phyloP scores from a whole-genome alignment of 768 basidiomycete species.

The Lentinula guzmanii region DNA sequence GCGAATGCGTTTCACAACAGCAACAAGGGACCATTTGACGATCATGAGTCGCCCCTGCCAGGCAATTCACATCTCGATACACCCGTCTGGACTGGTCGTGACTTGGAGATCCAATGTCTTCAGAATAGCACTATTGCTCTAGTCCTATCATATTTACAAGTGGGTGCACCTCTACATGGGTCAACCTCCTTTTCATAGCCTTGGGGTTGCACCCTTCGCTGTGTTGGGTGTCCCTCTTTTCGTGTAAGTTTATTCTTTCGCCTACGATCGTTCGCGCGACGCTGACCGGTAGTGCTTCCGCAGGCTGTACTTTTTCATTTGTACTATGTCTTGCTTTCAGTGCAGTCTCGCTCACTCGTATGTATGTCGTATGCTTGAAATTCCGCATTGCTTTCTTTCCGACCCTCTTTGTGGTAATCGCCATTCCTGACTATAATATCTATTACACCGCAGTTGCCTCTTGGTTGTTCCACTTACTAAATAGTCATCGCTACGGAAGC shows the following conservation, averaged over 20 bases:
- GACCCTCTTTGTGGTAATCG: not conserved
- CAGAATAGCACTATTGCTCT: conserved; percentile 86
- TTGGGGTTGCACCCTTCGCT: conserved; percentile 9
- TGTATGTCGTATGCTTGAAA: not conserved
- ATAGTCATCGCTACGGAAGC: not conserved
- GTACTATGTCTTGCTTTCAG: not conserved
- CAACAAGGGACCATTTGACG: conserved; percentile 9
- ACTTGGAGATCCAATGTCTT: conserved; percentile 76
- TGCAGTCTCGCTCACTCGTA: not conserved
- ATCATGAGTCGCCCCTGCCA: conserved; percentile 19
- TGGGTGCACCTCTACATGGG: conserved; percentile 36
- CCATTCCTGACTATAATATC: not conserved
- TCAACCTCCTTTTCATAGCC: conserved; percentile 15
- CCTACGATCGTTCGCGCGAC: not conserved
- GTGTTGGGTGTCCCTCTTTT: conserved; percentile 1
- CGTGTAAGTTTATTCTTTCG: not conserved
- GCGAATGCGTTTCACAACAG: conserved; percentile 7
- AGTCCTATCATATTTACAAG: conserved; percentile 61
- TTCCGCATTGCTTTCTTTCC: not conserved
- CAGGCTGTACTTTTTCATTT: not conserved
- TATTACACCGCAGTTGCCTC: not conserved
- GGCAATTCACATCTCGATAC: conserved; percentile 32
- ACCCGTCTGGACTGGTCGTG: conserved; percentile 71
- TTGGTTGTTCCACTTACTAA: not conserved
- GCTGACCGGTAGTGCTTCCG: not conserved